Conservation (phyloP, 2,329 filamentous ascomycete genomes). For the Cyphellophora europaea region DNA sequence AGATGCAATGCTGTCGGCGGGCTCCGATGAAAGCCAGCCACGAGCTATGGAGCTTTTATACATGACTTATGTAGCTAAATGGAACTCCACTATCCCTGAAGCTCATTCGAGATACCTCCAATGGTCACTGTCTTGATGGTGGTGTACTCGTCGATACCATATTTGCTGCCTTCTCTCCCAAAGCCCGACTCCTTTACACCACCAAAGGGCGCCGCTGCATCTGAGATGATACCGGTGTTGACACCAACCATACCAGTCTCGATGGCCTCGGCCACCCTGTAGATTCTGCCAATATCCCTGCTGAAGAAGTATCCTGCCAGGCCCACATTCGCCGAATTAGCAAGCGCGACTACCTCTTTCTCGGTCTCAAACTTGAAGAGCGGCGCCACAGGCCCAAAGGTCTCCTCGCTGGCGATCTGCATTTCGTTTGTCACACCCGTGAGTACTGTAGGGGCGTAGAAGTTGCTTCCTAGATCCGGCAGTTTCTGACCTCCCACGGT, state of each 20-base stretch:
- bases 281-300: slow-evolving; percentile 47
- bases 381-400: slow-evolving; percentile 87
- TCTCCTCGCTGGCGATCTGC: slow-evolving; percentile 79
- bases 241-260: slow-evolving; percentile 48
- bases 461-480: slow-evolving; percentile 69
- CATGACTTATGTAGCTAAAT: too few relatives aligned
- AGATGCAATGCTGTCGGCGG: too few relatives aligned
- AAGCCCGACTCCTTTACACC: slow-evolving; percentile 78
- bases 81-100: slow-evolving; percentile 36
- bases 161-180: slow-evolving; percentile 67
- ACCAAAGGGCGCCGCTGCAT: slow-evolving; percentile 54
- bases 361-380: slow-evolving; percentile 84
- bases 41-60: too few relatives aligned
- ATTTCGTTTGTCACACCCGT: slow-evolving; percentile 79
- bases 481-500: slow-evolving; percentile 66
- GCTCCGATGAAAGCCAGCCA: too few relatives aligned
- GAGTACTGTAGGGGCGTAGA: slow-evolving; percentile 83
- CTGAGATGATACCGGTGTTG: slow-evolving; percentile 60
- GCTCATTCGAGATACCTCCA: slow-evolving; percentile 51
- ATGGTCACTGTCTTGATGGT: slow-evolving; percentile 61
- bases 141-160: slow-evolving; percentile 64
- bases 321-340: slow-evolving; percentile 76
- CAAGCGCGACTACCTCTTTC: slow-evolving; percentile 73
- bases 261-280: slow-evolving; percentile 50
- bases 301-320: slow-evolving; percentile 93